Conservation (phyloP, 2,329 filamentous ascomycete genomes). For the Phaeosphaeriaceae sp. region DNA sequence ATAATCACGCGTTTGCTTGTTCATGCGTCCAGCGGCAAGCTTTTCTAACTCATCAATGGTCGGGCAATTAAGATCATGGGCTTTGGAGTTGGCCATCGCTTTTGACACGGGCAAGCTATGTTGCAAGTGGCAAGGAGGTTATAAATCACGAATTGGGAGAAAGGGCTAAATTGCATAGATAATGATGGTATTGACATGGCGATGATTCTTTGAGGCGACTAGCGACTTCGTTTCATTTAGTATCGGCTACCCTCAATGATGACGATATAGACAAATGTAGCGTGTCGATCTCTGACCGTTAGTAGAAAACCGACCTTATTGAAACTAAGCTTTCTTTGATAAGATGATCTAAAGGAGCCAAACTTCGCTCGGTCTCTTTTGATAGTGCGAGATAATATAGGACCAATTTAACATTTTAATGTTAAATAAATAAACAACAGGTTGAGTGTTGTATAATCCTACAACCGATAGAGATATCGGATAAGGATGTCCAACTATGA, state of each 20-base stretch:
- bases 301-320: too few species aligned
- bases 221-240: too few species aligned
- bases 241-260: constrained; percentile 16
- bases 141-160: too few species aligned
- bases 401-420: too few species aligned
- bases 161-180: not conserved
- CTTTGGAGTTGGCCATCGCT: constrained; percentile 21
- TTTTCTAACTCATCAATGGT: constrained; percentile 35
- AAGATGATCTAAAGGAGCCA: too few species aligned
- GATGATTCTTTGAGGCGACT: not conserved
- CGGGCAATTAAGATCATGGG: constrained; percentile 33
- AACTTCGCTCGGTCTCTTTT: too few species aligned
- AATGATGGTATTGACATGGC: constrained; percentile 4
- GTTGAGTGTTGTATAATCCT: too few species aligned
- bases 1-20: constrained; percentile 39
- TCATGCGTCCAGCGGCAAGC: constrained; percentile 36
- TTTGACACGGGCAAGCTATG: too few species aligned
- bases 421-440: too few species aligned
- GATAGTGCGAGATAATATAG: too few species aligned
- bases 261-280: constrained; percentile 17
- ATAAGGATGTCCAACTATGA: not conserved
- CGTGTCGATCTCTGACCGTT: constrained; percentile 20
- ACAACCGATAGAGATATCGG: constrained; percentile 11
- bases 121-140: too few species aligned
- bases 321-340: too few species aligned